Percentiles rank a stretch among this genome's conserved stretches.
Conservation (phyloP, 208 protist genomes). For the Wallacemonas collosoma region DNA sequence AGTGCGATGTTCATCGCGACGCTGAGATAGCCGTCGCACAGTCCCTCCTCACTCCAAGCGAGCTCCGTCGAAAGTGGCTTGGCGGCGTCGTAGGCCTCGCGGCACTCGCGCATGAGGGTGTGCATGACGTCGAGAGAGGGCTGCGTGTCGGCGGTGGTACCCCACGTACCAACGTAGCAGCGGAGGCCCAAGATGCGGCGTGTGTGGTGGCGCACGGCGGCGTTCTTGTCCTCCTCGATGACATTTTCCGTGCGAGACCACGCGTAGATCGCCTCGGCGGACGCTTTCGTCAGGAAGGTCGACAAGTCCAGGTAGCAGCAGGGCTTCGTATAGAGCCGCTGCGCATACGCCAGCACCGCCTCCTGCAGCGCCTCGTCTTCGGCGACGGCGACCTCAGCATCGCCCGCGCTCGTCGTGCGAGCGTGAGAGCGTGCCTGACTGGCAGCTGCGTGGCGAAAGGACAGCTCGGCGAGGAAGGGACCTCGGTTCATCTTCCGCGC, state of each 20-base stretch:
- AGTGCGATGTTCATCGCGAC: slow-evolving; percentile 71
- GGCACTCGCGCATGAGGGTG: slow-evolving; percentile 47
- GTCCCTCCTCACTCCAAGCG: slow-evolving; percentile 84
- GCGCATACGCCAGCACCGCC: slow-evolving; percentile 63
- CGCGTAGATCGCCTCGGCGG: slow-evolving; percentile 51
- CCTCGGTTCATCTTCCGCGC: slow-evolving; percentile 58
- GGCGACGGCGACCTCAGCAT: background rate
- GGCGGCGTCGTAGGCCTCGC: slow-evolving; percentile 44
- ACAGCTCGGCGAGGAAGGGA: slow-evolving; percentile 78
- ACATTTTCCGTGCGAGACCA: slow-evolving; percentile 34
- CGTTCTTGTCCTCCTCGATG: slow-evolving; percentile 5
- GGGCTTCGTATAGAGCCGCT: slow-evolving; percentile 70
- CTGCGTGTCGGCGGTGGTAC: slow-evolving; percentile 24
- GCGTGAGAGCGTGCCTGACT: background rate
- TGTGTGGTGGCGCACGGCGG: slow-evolving; percentile 42
- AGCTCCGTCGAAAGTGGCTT: slow-evolving; percentile 55
- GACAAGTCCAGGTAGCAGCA: slow-evolving; percentile 87
- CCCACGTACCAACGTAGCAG: slow-evolving; percentile 73
- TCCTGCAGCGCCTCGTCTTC: slow-evolving; percentile 27
- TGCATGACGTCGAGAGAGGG: slow-evolving; percentile 36
- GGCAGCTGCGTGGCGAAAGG: slow-evolving; percentile 35
- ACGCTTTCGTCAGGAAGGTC: slow-evolving; percentile 63
- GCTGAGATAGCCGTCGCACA: slow-evolving; percentile 85
- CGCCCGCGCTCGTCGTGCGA: too few species aligned
- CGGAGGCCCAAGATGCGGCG: slow-evolving; percentile 72